Base-by-base conservation (phyloP, 441 rosid genomes). In the Jatropha podagrica region DNA sequence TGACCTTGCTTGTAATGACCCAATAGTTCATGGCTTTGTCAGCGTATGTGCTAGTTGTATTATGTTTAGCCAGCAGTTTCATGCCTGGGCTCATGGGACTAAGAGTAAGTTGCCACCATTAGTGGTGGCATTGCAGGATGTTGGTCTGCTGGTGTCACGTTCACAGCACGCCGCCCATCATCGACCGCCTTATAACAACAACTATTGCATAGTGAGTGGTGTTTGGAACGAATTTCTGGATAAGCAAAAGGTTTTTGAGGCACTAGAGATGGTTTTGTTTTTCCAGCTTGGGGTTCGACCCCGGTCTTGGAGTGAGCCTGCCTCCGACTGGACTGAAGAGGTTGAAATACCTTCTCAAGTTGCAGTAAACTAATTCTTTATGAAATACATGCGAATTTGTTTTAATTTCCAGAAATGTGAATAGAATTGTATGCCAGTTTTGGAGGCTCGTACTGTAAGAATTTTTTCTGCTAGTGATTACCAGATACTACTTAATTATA, bases 1-100 rank as follows among this genome's bases (percentile, higher is more conserved):
- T 26, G 86, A 85, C 76, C 71, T 91, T 68, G 54, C 84, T 0
- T 80, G 88, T 69, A 66, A 77, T 37, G 90, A 88, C 78, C 86
- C 94, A 3, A 78, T 70, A 13, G 20, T 84, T 23, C 92, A 82
- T 48, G 85, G 86, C 9, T 91, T 94, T 72, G 92, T 84, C 23
- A 67, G 88, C 64, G 17, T 82, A 3, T 88, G 76, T 78, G 78
- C 95, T 0, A 91, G 92, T n/a, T 92, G 93, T 84, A 88, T 92
- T 60, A 89, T 90, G 97, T 88, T 92, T 38, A 91, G 99, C 92
- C 99, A 93, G 81, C 98, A 91, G 74, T 91, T 91, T 52, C 99
- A 93, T 82, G 88, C 96, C 17, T 95, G 98, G 99, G 97, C 97
- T 69, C 97, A 93, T 49, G 83, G 96, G 75, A 93, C 96, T 11